A percentile compares a stretch with the other conserved stretches of the same genome.
Evolutionary conservation across 345 rosid genomes (phyloP).

Genomic region (Turritis glabra): DNA sequence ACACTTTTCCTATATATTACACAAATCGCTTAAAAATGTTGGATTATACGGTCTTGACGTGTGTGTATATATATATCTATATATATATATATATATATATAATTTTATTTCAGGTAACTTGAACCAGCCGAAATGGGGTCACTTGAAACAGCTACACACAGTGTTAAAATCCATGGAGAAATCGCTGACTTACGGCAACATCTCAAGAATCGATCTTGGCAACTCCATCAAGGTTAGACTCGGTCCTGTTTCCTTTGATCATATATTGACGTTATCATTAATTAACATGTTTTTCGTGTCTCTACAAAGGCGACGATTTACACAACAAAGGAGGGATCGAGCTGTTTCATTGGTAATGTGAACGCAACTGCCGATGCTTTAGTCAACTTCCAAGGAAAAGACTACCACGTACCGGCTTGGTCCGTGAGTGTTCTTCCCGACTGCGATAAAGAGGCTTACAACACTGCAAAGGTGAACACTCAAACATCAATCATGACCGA

Average conservation of each 20-base stretch:
- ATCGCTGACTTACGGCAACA: conserved; percentile 55
- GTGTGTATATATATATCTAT: too few relatives aligned
- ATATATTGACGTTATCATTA: background rate
- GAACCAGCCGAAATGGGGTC: conserved; percentile 85
- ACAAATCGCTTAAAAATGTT: background rate
- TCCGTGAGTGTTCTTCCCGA: conserved; percentile 73
- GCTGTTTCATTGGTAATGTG: conserved; percentile 61
- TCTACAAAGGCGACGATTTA: conserved; percentile 50
- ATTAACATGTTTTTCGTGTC: background rate
- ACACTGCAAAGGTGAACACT: conserved; percentile 68
- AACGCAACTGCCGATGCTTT: conserved; percentile 46
- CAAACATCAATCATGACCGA: conserved; percentile 55
- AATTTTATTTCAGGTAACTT: conserved; percentile 50
- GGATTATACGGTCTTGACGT: background rate
- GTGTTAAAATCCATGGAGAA: conserved; percentile 56
- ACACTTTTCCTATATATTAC: background rate
- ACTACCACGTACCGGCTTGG: conserved; percentile 60
- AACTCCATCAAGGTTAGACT: conserved; percentile 44
- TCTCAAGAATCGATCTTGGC: conserved; percentile 41
- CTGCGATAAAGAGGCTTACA: conserved; percentile 54
- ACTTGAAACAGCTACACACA: conserved; percentile 65
- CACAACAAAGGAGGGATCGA: conserved; percentile 39
- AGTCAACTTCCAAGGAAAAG: conserved; percentile 49
- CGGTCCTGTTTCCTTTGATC: background rate
- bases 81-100: background rate